Base-by-base conservation (phyloP, 2,329 filamentous ascomycete genomes). In the Thyridium curvatum region DNA sequence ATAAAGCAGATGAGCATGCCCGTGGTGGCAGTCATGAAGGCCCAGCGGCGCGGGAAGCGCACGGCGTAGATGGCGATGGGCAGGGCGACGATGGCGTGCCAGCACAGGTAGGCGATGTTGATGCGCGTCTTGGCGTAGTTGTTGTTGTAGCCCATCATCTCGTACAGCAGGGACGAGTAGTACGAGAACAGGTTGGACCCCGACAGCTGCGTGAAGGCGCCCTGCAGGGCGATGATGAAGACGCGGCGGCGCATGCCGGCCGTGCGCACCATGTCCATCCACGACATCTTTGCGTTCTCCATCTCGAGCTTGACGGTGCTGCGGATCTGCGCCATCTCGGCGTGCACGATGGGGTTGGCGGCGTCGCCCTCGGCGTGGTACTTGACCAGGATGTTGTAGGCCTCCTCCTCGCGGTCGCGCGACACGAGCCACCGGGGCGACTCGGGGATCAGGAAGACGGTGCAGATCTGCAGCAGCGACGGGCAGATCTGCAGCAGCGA, bases 401-500 rank as follows among this genome's bases (percentile, higher is more conserved):
- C 74, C 53, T 80, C 76, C 12, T 77, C 65, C 30, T 75, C 64
- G 2, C 73, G 67, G 6, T 72, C 73, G 8, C 69, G 65, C 41
- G 77, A 77, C 37, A 70, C 65, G 2, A 79, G 61, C 67, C 68
- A 75, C 16, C 74, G 60, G 1, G 72, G 75, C 8, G 71, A 75
- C 46, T 81, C 77, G 1, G 75, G 76, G 50, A 79, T 74, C 55
- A 74, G 68, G 62, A 69, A 72, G 18, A 75, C 64, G 9, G 62
- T 56, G 7, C 46, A 51, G 40, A 77, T 64, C 3, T 77, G 64
- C 4, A 69, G 21, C 5, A 79, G 46, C 3, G 79, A 61, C 35
- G 73, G 70, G 15, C 74, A 56, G 34, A 77, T 76, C 48, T 80
- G 76, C 54, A 80, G 77, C 0, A 69, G 72, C 42, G 79, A 70